These are phyloP conservation scores for Vitis hybrid DNA, from an alignment of 177 flowering plant species.

Conservation along the genomic window DNA sequence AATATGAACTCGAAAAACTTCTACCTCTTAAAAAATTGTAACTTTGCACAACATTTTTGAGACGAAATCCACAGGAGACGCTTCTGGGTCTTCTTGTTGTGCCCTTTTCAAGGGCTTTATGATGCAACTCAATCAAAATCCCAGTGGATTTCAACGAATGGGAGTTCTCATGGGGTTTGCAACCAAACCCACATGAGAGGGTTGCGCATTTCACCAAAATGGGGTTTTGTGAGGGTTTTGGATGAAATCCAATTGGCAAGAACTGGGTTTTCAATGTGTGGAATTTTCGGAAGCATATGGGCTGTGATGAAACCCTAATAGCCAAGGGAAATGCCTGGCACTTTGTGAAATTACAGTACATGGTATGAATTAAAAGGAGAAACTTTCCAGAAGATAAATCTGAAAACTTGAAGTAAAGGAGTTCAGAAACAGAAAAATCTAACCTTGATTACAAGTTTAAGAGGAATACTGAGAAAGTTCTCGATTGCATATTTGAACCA, in stretches of 20 bases:
- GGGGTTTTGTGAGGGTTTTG: conserved; percentile 32
- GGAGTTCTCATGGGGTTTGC: too few species aligned
- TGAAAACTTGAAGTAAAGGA: background rate
- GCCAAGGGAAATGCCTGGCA: conserved; percentile 43
- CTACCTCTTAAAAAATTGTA: conserved; percentile 18
- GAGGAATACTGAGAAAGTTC: too few species aligned
- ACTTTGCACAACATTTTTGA: conserved; percentile 3
- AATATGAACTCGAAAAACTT: conserved; percentile 33
- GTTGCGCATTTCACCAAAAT: conserved; percentile 5
- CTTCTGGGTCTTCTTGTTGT: conserved; percentile 3
- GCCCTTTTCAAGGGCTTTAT: background rate
- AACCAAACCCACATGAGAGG: conserved; percentile 7
- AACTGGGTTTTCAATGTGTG: conserved; percentile 20
- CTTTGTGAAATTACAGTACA: conserved; percentile 52
- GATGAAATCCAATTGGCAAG: conserved; percentile 22
- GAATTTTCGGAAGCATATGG: conserved; percentile 26
- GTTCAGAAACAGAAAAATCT: too few species aligned
- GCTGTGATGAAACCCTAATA: conserved; percentile 41
- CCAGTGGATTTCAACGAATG: conserved; percentile 6
- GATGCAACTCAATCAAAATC: conserved; percentile 1
- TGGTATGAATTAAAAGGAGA: conserved; percentile 6
- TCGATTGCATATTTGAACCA: too few species aligned
- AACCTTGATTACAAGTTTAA: too few species aligned
- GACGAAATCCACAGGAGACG: conserved; percentile 21
- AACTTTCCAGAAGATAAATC: background rate